Evolutionary conservation across 371 early-diverging fungal species (phyloP).

Genomic region (Umbelopsis sp.): DNA sequence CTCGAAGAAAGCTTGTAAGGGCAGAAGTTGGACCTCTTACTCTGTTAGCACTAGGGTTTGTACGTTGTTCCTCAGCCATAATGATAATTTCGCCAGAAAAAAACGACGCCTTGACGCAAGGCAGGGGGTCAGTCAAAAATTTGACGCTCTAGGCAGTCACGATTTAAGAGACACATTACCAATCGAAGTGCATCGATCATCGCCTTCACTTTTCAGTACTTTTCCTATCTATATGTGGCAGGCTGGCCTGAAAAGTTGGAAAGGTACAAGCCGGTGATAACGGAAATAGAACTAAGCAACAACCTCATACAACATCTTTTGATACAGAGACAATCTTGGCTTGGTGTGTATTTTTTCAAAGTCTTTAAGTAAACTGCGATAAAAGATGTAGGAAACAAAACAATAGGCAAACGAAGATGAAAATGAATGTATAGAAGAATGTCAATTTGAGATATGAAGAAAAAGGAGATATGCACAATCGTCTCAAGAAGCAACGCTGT

Average conservation of each 20-base stretch:
- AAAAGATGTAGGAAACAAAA: too few species aligned
- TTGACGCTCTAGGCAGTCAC: conserved; percentile 7
- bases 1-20: conserved; percentile 66
- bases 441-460: conserved; percentile 85
- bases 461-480: conserved; percentile 41
- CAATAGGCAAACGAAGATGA: neutral
- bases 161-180: neutral
- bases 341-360: too few species aligned
- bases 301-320: too few species aligned
- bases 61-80: neutral
- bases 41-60: conserved; percentile 34
- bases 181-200: too few species aligned
- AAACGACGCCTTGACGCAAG: conserved; percentile 7
- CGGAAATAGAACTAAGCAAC: too few species aligned
- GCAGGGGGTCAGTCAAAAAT: conserved; percentile 1
- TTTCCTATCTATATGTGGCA: too few species aligned
- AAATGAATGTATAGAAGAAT: conserved; percentile 57
- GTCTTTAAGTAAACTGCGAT: too few species aligned
- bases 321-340: too few species aligned
- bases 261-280: too few species aligned
- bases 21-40: conserved; percentile 74
- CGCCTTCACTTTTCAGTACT: too few species aligned
- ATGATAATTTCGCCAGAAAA: neutral
- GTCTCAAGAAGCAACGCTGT: neutral
- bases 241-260: too few species aligned